Percentiles rank a stretch among this genome's conserved stretches.
Evolutionary conservation across 441 rosid genomes (phyloP).

Genomic region (Flueggea neowawraea): DNA sequence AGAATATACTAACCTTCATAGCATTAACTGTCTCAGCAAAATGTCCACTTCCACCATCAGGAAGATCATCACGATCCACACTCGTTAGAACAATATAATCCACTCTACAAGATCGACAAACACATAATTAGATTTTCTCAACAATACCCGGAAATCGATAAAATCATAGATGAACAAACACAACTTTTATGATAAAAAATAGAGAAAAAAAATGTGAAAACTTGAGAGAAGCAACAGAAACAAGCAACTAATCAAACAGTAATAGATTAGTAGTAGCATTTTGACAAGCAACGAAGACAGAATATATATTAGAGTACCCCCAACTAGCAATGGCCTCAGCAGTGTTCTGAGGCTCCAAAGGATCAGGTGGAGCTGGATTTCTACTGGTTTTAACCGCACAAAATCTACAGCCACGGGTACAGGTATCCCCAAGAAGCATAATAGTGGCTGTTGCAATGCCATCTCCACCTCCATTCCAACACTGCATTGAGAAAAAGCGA

Average conservation of each 20-base stretch:
- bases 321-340: constrained; percentile 88
- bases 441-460: constrained; percentile 96
- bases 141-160: too few species aligned
- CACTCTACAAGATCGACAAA: constrained; percentile 47
- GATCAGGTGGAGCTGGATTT: constrained; percentile 92
- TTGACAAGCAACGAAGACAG: neutral
- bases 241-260: too few species aligned
- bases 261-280: too few species aligned
- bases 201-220: too few species aligned
- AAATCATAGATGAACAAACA: too few species aligned
- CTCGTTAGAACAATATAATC: constrained; percentile 96
- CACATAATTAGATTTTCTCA: too few species aligned
- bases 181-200: too few species aligned
- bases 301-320: constrained; percentile 60
- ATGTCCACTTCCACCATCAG: constrained; percentile 99
- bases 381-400: constrained; percentile 98
- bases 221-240: too few species aligned
- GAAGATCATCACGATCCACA: constrained; percentile 97
- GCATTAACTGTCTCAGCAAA: constrained; percentile 91
- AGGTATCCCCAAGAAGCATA: constrained; percentile 97
- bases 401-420: constrained; percentile 98
- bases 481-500: constrained; percentile 29
- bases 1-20: constrained; percentile 59
- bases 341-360: constrained; percentile 90
- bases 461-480: constrained; percentile 99